Percentiles rank a stretch among this genome's conserved stretches.
Evolutionary conservation across 306 rosid species (phyloP).

Genomic region (Pyrus bretschneideri): DNA sequence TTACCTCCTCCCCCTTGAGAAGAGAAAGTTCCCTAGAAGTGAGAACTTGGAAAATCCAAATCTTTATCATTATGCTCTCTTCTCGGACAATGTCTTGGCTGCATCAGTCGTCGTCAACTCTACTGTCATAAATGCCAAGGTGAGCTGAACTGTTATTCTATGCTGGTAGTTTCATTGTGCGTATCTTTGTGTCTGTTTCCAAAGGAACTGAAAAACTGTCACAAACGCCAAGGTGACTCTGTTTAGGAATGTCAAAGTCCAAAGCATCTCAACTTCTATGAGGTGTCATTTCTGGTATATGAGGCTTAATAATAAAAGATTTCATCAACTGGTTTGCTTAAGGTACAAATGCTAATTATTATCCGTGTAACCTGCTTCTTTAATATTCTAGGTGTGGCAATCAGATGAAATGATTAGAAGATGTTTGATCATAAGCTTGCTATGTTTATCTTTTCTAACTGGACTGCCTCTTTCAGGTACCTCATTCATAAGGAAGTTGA

Average conservation of each 20-base stretch:
- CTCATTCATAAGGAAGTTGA: neutral
- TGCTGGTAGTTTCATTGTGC: neutral
- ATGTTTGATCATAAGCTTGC: neutral
- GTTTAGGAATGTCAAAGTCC: neutral
- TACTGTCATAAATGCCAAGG: conserved; percentile 78
- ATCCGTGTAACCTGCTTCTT: neutral
- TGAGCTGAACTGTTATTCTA: conserved; percentile 17
- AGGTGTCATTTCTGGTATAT: neutral
- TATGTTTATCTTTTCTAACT: neutral
- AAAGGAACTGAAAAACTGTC: neutral
- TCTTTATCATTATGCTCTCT: conserved; percentile 83
- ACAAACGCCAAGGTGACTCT: conserved; percentile 64
- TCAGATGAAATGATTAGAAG: neutral
- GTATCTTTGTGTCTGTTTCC: conserved; percentile 6
- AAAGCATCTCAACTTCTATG: neutral
- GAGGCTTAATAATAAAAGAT: neutral
- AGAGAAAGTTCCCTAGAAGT: conserved; percentile 69
- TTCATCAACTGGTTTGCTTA: neutral
- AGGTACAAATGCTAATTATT: neutral
- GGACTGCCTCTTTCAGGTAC: neutral
- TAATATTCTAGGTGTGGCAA: neutral
- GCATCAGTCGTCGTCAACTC: conserved; percentile 94
- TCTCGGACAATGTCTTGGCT: conserved; percentile 96
- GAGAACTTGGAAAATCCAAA: conserved; percentile 78
- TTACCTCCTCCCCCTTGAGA: conserved; percentile 70